Evolutionary conservation across 78 protist genomes (phyloP).

Genomic region (Monocercomonoides exilis): DNA sequence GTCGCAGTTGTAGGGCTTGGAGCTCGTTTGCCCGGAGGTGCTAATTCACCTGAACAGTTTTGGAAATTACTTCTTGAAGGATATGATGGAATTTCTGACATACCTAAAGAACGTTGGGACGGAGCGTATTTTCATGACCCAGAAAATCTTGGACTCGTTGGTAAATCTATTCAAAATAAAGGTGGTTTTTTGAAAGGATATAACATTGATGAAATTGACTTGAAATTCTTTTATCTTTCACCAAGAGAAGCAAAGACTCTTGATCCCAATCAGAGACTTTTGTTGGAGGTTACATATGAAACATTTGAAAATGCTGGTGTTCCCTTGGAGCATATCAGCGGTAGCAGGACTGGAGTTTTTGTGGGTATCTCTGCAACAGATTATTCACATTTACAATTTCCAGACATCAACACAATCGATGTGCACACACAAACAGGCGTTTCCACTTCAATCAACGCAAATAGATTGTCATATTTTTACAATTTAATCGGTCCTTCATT

Average conservation of each 20-base stretch:
- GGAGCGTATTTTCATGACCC: neutral
- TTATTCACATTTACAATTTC: neutral
- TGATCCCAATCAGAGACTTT: conserved; percentile 4
- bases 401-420: neutral
- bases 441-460: neutral
- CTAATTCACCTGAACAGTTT: neutral
- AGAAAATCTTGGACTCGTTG: neutral
- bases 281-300: conserved; percentile 8
- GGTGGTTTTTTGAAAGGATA: conserved; percentile 6
- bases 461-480: neutral
- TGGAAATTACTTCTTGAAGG: neutral
- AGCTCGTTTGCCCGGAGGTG: neutral
- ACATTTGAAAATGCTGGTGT: conserved; percentile 11
- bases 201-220: neutral
- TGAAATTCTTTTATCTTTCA: neutral
- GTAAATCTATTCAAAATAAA: neutral
- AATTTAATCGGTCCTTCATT: neutral
- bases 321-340: neutral
- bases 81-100: neutral
- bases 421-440: neutral
- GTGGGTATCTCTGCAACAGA: neutral
- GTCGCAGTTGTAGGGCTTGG: conserved; percentile 12
- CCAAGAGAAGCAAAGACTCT: neutral
- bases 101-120: neutral
- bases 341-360: neutral